Evolutionary conservation across 208 protist genomes (phyloP), one percentile per base, ranked within the genome.

Genomic region (Wallacemonas rigidus): DNA sequence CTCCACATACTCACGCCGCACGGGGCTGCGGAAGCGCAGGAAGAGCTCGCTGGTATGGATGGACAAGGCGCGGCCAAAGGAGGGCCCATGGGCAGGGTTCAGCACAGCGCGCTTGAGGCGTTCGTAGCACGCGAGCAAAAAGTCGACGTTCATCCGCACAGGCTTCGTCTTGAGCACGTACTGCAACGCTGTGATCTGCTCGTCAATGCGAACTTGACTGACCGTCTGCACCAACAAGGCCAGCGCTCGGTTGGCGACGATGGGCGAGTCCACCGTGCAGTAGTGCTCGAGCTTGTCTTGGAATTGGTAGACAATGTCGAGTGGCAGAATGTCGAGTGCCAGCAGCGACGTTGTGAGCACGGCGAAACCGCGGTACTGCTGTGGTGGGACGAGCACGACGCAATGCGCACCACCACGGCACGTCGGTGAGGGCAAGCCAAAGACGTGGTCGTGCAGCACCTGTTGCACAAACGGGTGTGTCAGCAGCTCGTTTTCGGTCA

Each of bases 21-120:
- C 87, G 1, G 92, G 92, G 48, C 90, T 95, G 75, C 90, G 92
- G 80, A 97, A 95, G 57, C 85, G 84, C 40, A 97, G 80, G 67
- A 97, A 97, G 26, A 97, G 74, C 68, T 95, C 90, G 72, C 89
- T 94, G 67, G 87, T 94, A 75, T 93, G 88, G 73, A 97, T 95
- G 40, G 89, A 81, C 35, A 97, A 76, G 41, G 90, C 89, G 12
- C 92, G 82, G 51, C 86, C 85, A 72, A 89, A 91, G 35, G 75
- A 79, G 1, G 92, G 88, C 55, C 88, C 92, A 41, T 88, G 69
- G 5, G 77, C 75, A n/a, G 87, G 76, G 74, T 93, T 80, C 58
- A 79, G 56, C 58, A 91, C 88, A 0, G 85, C 87, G 2, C 90
- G 86, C 77, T 92, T 89, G 64, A 97, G 81, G 9, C 92, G 88